Evolutionary conservation across 2,329 filamentous ascomycete species (phyloP).

Genomic region (Cadophora luteo-olivacea): DNA sequence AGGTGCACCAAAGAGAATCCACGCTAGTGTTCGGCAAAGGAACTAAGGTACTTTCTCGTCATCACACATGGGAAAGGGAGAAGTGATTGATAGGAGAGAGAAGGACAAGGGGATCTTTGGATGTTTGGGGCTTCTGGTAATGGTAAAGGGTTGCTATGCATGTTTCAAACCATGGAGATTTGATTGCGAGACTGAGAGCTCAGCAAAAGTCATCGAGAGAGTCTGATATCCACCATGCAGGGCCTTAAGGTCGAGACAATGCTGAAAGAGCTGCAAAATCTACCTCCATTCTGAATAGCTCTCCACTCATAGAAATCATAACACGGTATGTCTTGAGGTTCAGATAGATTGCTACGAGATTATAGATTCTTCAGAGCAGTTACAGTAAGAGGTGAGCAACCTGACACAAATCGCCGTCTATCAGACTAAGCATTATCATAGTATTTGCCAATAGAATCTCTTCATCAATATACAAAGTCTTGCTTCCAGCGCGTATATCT

Average conservation of each 20-base stretch:
- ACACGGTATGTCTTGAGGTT: too few species aligned
- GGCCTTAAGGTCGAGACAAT: too few species aligned
- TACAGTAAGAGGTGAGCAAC: too few species aligned
- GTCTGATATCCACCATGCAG: background rate
- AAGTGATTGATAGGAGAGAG: background rate
- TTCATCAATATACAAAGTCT: background rate
- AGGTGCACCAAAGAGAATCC: background rate
- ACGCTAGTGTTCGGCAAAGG: constrained; percentile 8
- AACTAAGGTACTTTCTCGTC: background rate
- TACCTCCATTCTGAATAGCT: too few species aligned
- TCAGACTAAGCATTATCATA: background rate
- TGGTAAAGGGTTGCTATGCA: background rate
- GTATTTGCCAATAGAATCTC: background rate
- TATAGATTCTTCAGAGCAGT: too few species aligned
- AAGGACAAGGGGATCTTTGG: background rate
- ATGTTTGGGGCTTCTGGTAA: background rate
- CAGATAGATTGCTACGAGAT: too few species aligned
- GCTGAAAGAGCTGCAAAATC: too few species aligned
- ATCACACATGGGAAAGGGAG: background rate
- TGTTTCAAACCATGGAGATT: background rate
- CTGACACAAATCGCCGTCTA: too few species aligned
- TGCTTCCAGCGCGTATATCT: background rate
- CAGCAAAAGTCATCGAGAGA: background rate
- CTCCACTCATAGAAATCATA: too few species aligned
- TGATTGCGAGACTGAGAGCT: background rate